Base-by-base conservation (phyloP, 345 rosid genomes). In the Pistacia integerrima region DNA sequence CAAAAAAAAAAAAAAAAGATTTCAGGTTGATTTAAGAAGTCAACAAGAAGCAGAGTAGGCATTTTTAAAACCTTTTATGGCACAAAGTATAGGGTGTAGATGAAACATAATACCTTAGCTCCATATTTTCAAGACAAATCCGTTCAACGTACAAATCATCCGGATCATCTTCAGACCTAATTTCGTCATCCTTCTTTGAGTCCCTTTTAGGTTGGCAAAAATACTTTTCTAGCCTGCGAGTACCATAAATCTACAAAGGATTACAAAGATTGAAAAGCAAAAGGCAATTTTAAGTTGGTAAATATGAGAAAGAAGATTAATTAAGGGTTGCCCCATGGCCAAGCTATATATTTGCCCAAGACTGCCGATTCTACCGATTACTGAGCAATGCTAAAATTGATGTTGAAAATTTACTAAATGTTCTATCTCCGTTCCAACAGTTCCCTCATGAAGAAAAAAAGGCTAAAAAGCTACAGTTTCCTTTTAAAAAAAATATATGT, bases 41-140 rank as follows among this genome's bases (percentile, higher is more conserved):
- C 33, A 30, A 2, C 11, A 10, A 46, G 10, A 20, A 58, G 3
- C 62, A 58, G 62, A 58, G 28, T 1, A 59, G 64, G 35, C 33
- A 59, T 10, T 59, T 22, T 59, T 25, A 3, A 59, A 49, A 49
- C 54, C 54, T 1, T 13, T 10, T 22, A 22, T 9, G 33, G 64
- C 35, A 11, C 13, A 49, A 1, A 1, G 10, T 59, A 59, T 59
- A 59, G 5, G 8, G 14, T 54, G 17, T 28, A 52, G 51, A n/a
- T 59, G 35, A 46, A 71, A 28, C 35, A 58, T 59, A 30, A 52
- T 78, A 89, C 94, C 92, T 88, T 70, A 93, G 86, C 44, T 85
- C 72, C 77, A 93, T 85, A 54, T 88, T 91, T 82, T 91, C 92
- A 16, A 88, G 84, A 38, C 90, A 90, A 64, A 88, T 86, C 57